Evolutionary conservation across 148 eudicot species (phyloP), one percentile per base, ranked within the genome.

Genomic region (Cornus kousa): DNA sequence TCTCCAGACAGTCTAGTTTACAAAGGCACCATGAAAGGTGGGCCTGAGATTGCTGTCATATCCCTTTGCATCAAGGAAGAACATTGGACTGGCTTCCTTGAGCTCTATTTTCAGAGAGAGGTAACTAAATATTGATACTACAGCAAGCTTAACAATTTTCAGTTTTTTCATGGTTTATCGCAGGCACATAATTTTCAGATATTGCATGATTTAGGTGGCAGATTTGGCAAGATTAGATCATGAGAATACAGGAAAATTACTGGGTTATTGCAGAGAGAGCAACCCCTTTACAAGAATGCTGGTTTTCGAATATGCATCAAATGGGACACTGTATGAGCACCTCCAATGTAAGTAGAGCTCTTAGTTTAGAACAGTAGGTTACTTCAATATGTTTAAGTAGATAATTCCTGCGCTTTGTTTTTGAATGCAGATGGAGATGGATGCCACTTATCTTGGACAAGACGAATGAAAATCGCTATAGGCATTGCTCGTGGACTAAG

Each of bases 21-120:
- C 82, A 97, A 97, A 84, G 99, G 99, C 73, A 97, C 67, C 68
- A 73, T 92, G 81, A 94, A 97, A 82, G 95, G 92, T 70, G 99
- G 98, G 62, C 89, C 98, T 13, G 98, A 97, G 85, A 92, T 94
- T 71, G 99, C 98, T 71, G 99, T 94, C 7, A 90, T 94, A 83
- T 92, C 97, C 65, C 89, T 97, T 77, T 91, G 98, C 87, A 85
- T 91, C 71, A 92, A 92, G 91, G 94, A 94, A 87, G 99, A 97
- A 76, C 88, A 92, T 20, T 97, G 99, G 99, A 89, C 87, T 3
- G 94, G 90, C 74, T 94, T 88, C 85, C 98, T 91, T 11, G 98
- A 97, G 82, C 93, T 97, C 76, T 97, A 94, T 80, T 97, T 85
- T 82, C 98, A 94, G 73, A 86, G 89, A 83, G 98, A 97, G 98